phyloP scores from a whole-genome alignment of 1,284 basidiomycete genomes.

The Volvariella surrecta region DNA sequence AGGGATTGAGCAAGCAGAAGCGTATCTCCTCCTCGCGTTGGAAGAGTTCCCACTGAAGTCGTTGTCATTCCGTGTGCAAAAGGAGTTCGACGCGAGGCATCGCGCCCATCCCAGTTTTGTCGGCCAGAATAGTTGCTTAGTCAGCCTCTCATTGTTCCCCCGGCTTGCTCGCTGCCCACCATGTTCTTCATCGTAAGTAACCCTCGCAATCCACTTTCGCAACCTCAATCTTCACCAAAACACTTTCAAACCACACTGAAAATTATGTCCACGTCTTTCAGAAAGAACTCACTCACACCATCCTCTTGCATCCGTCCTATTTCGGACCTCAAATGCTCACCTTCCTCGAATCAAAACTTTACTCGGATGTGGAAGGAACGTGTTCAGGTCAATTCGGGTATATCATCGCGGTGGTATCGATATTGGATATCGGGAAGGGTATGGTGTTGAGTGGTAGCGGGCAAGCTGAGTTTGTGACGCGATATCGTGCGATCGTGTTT shows the following conservation, averaged over 20 bases:
- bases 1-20: no score
- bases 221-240: slow-evolving; percentile 1
- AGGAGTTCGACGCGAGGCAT: no score
- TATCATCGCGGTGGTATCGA: slow-evolving; percentile 92
- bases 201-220: slow-evolving; percentile 5
- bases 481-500: slow-evolving; percentile 91
- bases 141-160: no score
- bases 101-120: no score
- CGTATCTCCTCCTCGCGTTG: no score
- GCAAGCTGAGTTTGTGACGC: slow-evolving; percentile 88
- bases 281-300: slow-evolving; percentile 95
- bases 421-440: slow-evolving; percentile 84
- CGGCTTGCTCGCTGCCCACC: slow-evolving; percentile 6
- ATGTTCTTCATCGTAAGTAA: slow-evolving; percentile 75
- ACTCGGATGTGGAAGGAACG: slow-evolving; percentile 95
- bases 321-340: slow-evolving; percentile 94
- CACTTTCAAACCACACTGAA: slow-evolving; percentile 2
- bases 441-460: slow-evolving; percentile 90
- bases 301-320: slow-evolving; percentile 95
- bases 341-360: slow-evolving; percentile 89
- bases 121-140: no score
- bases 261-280: slow-evolving; percentile 20
- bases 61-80: no score
- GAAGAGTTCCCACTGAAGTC: no score
- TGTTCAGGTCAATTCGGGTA: slow-evolving; percentile 95